phyloP scores from a whole-genome alignment of 139 green algal genomes.

The Chlamydomonas incerta region DNA sequence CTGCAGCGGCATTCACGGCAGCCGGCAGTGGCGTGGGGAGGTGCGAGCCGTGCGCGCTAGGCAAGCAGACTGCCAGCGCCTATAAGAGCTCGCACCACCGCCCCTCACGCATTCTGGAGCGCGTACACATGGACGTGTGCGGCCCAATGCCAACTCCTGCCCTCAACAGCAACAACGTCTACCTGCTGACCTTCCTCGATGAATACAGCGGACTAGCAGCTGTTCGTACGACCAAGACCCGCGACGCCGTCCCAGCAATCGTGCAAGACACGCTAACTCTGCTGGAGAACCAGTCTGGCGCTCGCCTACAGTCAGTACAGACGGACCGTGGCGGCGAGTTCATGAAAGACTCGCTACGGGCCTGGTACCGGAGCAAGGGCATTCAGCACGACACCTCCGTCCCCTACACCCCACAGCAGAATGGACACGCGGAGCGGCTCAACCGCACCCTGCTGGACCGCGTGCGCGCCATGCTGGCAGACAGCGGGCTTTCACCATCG shows the following conservation, averaged over 20 bases:
- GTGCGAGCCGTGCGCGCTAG: background rate
- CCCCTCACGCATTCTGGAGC: background rate
- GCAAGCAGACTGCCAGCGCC: background rate
- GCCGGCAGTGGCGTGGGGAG: background rate
- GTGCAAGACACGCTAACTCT: background rate
- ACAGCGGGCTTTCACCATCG: background rate
- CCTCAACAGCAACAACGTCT: background rate
- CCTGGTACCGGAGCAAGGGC: conserved; percentile 20
- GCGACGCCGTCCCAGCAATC: background rate
- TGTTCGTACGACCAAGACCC: background rate
- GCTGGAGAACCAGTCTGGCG: conserved; percentile 5
- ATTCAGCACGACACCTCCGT: conserved; percentile 32
- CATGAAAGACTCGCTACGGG: background rate
- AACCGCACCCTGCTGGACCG: conserved; percentile 38
- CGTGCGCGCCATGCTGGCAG: conserved; percentile 17
- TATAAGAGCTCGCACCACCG: background rate
- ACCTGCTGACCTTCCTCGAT: conserved; percentile 41
- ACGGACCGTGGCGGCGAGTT: conserved; percentile 31
- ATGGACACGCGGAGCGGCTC: conserved; percentile 44
- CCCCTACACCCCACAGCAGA: conserved; percentile 45
- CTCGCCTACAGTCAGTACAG: background rate
- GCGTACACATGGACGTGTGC: conserved; percentile 38
- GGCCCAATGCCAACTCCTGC: background rate
- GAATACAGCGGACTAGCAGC: background rate
- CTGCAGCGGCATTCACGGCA: background rate